These are phyloP conservation scores for Lachnellula cervina DNA, from an alignment of 2,329 filamentous ascomycete genomes.

Conservation along the genomic window DNA sequence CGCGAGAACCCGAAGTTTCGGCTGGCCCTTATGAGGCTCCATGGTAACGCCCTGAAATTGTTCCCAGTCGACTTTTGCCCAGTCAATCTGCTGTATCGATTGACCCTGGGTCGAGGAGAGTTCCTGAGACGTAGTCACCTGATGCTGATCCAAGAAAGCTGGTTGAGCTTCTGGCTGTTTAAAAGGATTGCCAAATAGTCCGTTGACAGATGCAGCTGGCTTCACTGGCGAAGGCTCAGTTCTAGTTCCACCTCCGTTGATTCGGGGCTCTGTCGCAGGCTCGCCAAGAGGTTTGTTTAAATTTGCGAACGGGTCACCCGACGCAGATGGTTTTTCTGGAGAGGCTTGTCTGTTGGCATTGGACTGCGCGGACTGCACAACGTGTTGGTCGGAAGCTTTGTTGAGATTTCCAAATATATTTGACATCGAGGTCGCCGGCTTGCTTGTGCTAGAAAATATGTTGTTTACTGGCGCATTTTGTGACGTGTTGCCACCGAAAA, in stretches of 20 bases:
- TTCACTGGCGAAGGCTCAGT: not conserved
- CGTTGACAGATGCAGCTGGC: not conserved
- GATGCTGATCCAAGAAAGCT: not conserved
- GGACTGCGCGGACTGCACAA: not conserved
- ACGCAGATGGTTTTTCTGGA: not conserved
- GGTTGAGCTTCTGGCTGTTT: not conserved
- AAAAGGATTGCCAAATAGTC: not conserved
- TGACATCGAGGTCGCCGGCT: not conserved
- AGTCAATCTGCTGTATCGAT: not conserved
- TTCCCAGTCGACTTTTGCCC: not conserved
- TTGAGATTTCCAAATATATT: slow-evolving; percentile 8
- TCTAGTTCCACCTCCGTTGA: slow-evolving; percentile 4
- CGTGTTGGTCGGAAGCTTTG: slow-evolving; percentile 5
- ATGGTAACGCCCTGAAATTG: not conserved
- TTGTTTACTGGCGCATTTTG: slow-evolving; percentile 6
- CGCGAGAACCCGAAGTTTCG: not conserved
- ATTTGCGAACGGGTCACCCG: slow-evolving; percentile 14
- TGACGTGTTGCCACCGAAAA: slow-evolving; percentile 8
- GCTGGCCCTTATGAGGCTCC: not conserved
- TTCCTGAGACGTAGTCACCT: not conserved
- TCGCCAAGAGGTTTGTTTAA: slow-evolving; percentile 21
- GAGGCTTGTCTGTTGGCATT: slow-evolving; percentile 1
- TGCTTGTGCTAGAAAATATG: slow-evolving; percentile 9
- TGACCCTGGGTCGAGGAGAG: not conserved
- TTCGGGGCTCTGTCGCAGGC: slow-evolving; percentile 10